Conservation (phyloP, 2,329 filamentous ascomycete genomes). For the Venturia asperata region DNA sequence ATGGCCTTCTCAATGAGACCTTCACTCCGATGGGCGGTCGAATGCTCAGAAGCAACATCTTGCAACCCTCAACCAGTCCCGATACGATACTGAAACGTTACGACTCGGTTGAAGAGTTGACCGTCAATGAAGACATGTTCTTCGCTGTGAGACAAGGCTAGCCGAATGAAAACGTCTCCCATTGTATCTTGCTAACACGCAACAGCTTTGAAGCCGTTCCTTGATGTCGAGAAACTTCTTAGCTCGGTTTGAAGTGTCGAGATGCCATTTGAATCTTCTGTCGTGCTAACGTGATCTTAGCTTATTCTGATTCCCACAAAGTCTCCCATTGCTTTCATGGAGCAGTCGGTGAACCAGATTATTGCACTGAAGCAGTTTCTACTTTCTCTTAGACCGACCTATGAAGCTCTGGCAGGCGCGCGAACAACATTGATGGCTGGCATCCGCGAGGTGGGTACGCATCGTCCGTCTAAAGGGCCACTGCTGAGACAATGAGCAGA, state of each 20-base stretch:
- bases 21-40: conserved; percentile 82
- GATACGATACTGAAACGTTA: conserved; percentile 65
- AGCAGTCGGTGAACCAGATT: conserved; percentile 78
- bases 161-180: conserved; percentile 19
- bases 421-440: conserved; percentile 57
- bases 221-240: conserved; percentile 73
- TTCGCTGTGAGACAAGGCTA: conserved; percentile 62
- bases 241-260: conserved; percentile 51
- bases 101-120: conserved; percentile 75
- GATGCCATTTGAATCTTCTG: conserved; percentile 22
- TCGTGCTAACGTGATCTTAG: conserved; percentile 34
- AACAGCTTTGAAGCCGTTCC: conserved; percentile 62
- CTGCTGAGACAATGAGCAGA: conserved; percentile 28
- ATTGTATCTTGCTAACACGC: conserved; percentile 19
- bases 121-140: conserved; percentile 78
- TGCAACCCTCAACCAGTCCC: conserved; percentile 76
- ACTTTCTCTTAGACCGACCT: conserved; percentile 57
- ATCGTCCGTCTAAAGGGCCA: background rate
- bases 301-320: conserved; percentile 69
- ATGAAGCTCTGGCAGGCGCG: conserved; percentile 59
- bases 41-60: conserved; percentile 73
- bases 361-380: conserved; percentile 82
- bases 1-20: conserved; percentile 78
- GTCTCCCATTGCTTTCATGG: conserved; percentile 58
- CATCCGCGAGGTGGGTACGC: conserved; percentile 50